Evolutionary conservation across 768 basidiomycete genomes (phyloP).

Genomic region (Lactarius indigo): DNA sequence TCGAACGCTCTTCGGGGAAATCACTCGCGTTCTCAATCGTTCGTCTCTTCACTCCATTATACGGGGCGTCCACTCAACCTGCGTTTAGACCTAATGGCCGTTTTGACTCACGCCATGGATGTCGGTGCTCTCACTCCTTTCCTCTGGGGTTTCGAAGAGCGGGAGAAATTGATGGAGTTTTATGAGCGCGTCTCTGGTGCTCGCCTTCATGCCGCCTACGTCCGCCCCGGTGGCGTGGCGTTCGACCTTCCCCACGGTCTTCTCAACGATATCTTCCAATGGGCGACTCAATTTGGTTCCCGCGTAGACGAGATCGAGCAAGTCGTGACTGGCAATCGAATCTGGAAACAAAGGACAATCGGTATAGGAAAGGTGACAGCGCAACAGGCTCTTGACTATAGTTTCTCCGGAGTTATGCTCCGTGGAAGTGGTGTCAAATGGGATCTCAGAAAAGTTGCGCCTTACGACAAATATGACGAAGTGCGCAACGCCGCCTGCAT

Average conservation of each 20-base stretch:
- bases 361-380: constrained; percentile 90
- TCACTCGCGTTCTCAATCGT: constrained; percentile 95
- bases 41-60: constrained; percentile 30
- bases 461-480: constrained; percentile 97
- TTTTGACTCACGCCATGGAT: constrained; percentile 94
- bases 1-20: constrained; percentile 93
- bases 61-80: constrained; percentile 1
- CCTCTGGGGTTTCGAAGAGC: constrained; percentile 99
- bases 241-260: constrained; percentile 98
- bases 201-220: constrained; percentile 95
- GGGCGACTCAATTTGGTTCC: constrained; percentile 91
- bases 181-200: constrained; percentile 99
- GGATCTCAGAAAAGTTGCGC: constrained; percentile 88
- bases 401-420: constrained; percentile 96
- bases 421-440: constrained; percentile 91
- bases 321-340: constrained; percentile 94
- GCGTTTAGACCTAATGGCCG: constrained; percentile 86
- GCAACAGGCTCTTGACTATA: constrained; percentile 86
- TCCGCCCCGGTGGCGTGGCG: constrained; percentile 95
- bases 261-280: constrained; percentile 97
- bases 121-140: constrained; percentile 98
- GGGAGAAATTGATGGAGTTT: constrained; percentile 99
- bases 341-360: constrained; percentile 95
- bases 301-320: constrained; percentile 97
- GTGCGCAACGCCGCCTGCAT: constrained; percentile 34